Conservation (phyloP, 371 early-diverging fungal species). For the Saksenaea oblongispora region DNA sequence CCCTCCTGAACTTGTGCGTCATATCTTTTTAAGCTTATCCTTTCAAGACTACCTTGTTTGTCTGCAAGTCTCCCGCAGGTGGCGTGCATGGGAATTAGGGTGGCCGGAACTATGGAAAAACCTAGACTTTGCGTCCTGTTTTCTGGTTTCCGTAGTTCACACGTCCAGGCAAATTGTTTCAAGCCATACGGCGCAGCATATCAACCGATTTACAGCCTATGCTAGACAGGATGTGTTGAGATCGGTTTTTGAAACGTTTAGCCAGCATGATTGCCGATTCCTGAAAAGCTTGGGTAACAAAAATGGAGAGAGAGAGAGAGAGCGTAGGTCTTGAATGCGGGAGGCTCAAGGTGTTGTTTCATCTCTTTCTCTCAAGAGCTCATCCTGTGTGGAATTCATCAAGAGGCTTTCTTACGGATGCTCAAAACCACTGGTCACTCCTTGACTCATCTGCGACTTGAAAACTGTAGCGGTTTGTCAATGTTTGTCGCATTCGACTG, state of each 20-base stretch:
- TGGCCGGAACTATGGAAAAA: background rate
- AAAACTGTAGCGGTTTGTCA: background rate
- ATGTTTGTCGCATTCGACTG: background rate
- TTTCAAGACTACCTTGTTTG: background rate
- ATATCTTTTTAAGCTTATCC: background rate
- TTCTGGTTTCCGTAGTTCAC: background rate
- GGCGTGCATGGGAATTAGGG: background rate
- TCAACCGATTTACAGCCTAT: background rate
- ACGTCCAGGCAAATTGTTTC: background rate
- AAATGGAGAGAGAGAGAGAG: background rate
- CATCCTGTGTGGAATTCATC: background rate
- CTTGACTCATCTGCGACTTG: background rate
- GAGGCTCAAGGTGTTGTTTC: background rate
- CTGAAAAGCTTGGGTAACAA: slow-evolving; percentile 3
- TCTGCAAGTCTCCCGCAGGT: background rate
- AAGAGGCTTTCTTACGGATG: background rate
- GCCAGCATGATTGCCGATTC: background rate
- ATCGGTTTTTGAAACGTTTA: background rate
- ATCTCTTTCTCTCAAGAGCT: background rate
- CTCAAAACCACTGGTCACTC: background rate
- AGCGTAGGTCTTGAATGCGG: background rate
- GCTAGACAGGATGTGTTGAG: background rate
- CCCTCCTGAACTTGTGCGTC: background rate
- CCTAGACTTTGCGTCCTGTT: background rate
- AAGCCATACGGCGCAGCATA: background rate